These are phyloP conservation scores for Leccinum ochraceum DNA, from an alignment of 768 basidiomycete species.

Conservation along the genomic window DNA sequence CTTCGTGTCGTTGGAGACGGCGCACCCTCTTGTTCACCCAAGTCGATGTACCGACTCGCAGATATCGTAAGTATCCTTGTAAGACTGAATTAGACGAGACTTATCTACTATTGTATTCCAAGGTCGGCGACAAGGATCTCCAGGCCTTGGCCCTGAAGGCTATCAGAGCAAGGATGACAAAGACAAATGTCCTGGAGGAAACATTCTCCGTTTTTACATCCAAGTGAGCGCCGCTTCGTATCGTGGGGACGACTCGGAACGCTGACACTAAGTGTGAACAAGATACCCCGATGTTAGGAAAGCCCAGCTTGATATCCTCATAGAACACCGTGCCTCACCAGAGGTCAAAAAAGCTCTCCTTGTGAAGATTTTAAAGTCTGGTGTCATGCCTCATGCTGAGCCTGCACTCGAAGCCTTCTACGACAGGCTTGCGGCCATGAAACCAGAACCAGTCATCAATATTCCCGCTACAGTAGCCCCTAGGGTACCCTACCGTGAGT, in stretches of 20 bases:
- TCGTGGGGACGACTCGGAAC: not conserved
- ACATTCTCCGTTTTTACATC: constrained; percentile 32
- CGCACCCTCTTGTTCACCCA: constrained; percentile 32
- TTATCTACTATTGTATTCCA: not conserved
- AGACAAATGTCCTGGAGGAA: constrained; percentile 28
- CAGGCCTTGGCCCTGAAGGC: constrained; percentile 19
- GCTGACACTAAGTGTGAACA: not conserved
- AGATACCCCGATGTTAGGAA: constrained; percentile 25
- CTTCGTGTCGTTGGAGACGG: not conserved
- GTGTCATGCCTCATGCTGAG: too few species aligned
- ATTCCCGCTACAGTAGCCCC: too few species aligned
- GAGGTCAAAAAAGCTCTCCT: constrained; percentile 18
- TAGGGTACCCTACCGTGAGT: too few species aligned
- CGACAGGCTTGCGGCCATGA: too few species aligned
- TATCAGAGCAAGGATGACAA: constrained; percentile 17
- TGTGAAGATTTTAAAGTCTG: too few species aligned
- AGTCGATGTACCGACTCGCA: constrained; percentile 40
- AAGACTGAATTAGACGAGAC: not conserved
- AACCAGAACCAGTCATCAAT: too few species aligned
- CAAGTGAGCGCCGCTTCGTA: constrained; percentile 12
- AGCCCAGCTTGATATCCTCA: constrained; percentile 21
- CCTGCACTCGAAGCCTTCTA: too few species aligned
- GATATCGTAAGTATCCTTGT: constrained; percentile 24
- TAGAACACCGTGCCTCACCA: constrained; percentile 3
- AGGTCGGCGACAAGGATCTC: constrained; percentile 22